Conservation (phyloP, 2,329 filamentous ascomycete genomes). For the Fusarium coffeatum region DNA sequence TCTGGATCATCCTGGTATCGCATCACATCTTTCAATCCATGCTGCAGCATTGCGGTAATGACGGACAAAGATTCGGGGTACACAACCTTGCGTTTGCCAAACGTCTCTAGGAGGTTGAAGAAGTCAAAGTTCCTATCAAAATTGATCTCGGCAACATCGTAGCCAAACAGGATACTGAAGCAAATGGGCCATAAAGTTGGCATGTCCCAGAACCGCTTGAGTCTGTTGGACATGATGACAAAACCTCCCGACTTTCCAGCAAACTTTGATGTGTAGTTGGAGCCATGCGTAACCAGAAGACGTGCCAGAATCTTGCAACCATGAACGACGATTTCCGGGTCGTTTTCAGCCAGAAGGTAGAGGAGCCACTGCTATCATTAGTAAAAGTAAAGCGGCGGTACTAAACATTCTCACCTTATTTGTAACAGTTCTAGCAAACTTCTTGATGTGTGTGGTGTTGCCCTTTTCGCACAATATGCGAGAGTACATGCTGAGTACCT, state of each 20-base stretch:
- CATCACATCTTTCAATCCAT: conserved; percentile 78
- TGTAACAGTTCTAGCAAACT: conserved; percentile 93
- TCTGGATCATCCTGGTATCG: conserved; percentile 70
- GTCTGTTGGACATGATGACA: conserved; percentile 80
- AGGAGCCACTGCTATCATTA: conserved; percentile 77
- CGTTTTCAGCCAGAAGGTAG: conserved; percentile 88
- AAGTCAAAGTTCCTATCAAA: conserved; percentile 80
- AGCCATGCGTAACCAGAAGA: conserved; percentile 83
- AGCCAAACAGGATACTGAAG: conserved; percentile 88
- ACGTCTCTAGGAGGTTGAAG: conserved; percentile 78
- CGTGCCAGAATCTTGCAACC: conserved; percentile 86
- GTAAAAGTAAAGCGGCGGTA: not conserved
- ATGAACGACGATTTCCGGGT: conserved; percentile 83
- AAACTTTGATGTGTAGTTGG: conserved; percentile 86
- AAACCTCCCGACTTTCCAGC: conserved; percentile 87
- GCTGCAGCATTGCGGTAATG: conserved; percentile 87
- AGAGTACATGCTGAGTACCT: conserved; percentile 81
- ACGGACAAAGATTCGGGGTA: conserved; percentile 84
- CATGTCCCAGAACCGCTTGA: conserved; percentile 90
- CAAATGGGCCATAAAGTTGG: conserved; percentile 87
- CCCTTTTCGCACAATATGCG: conserved; percentile 80
- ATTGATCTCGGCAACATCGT: conserved; percentile 80
- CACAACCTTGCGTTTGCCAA: conserved; percentile 74
- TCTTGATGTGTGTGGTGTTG: conserved; percentile 77
- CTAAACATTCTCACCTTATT: conserved; percentile 74